Evolutionary conservation across 2,329 filamentous ascomycete genomes (phyloP).

Genomic region (Endoconidiophora polonica): DNA sequence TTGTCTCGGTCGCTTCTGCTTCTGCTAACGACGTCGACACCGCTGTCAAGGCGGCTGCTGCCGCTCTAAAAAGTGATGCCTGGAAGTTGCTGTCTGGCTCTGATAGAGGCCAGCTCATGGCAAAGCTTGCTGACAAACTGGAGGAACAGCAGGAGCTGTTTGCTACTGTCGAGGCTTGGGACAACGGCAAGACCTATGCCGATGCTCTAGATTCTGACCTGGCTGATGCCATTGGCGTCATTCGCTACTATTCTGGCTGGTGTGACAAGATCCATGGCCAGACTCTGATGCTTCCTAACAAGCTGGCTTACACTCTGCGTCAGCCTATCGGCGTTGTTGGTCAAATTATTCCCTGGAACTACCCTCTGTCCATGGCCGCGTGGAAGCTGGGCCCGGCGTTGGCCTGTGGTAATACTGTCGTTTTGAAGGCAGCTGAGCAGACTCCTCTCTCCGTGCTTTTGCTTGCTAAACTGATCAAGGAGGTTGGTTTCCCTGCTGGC

Average conservation of each 20-base stretch:
- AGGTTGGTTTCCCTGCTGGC: slow-evolving; percentile 56
- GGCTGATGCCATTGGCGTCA: slow-evolving; percentile 27
- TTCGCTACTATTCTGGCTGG: slow-evolving; percentile 64
- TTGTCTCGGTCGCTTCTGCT: slow-evolving; percentile 54
- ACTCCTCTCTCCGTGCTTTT: slow-evolving; percentile 44
- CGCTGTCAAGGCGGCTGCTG: slow-evolving; percentile 52
- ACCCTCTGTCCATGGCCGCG: slow-evolving; percentile 57
- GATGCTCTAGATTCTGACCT: slow-evolving; percentile 50
- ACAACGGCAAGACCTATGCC: slow-evolving; percentile 63
- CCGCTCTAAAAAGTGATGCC: slow-evolving; percentile 46
- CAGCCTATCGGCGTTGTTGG: slow-evolving; percentile 66
- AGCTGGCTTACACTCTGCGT: slow-evolving; percentile 60
- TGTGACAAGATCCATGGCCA: slow-evolving; percentile 67
- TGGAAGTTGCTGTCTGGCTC: slow-evolving; percentile 55
- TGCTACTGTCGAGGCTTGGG: slow-evolving; percentile 50
- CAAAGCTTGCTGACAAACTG: slow-evolving; percentile 52
- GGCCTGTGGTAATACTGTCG: slow-evolving; percentile 39
- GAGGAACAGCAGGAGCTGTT: slow-evolving; percentile 40
- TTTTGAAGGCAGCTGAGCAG: slow-evolving; percentile 44
- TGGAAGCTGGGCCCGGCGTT: slow-evolving; percentile 37
- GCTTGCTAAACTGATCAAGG: slow-evolving; percentile 44
- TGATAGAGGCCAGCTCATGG: slow-evolving; percentile 51
- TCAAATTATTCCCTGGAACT: slow-evolving; percentile 70
- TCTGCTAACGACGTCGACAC: slow-evolving; percentile 48
- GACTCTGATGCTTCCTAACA: slow-evolving; percentile 53